Percentiles rank a stretch among this genome's conserved stretches.
Evolutionary conservation across 192 early-diverging fungal species (phyloP).

Genomic region (Coemansia furcata): DNA sequence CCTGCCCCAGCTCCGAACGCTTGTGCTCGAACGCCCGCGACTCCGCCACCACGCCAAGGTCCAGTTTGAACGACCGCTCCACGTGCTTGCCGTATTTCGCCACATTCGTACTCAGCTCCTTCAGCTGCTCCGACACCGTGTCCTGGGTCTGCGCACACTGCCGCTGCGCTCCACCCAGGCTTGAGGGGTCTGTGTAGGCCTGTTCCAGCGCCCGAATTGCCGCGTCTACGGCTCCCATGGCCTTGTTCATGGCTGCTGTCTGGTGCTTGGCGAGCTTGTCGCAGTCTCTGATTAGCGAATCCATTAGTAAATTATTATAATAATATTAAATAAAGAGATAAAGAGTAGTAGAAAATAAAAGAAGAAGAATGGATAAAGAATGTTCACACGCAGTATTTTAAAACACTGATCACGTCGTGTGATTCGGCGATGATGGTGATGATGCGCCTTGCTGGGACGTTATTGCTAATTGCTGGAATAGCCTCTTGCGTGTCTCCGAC

Average conservation of each 20-base stretch:
- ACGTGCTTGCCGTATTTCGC: conserved; percentile 71
- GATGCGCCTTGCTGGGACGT: background rate
- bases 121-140: conserved; percentile 54
- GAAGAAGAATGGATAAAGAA: background rate
- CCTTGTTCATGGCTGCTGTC: conserved; percentile 47
- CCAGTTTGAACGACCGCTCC: conserved; percentile 74
- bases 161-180: background rate
- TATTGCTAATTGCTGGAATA: conserved; percentile 1
- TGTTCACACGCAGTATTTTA: no score
- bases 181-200: background rate
- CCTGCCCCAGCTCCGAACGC: conserved; percentile 58
- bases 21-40: conserved; percentile 78
- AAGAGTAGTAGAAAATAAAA: background rate
- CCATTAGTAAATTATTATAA: conserved; percentile 47
- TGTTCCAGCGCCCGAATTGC: conserved; percentile 48
- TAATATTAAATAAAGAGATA: conserved; percentile 1
- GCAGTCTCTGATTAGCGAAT: conserved; percentile 62
- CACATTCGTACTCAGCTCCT: conserved; percentile 63
- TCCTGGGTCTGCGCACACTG: conserved; percentile 6
- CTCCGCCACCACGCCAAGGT: conserved; percentile 58
- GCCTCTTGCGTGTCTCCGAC: background rate
- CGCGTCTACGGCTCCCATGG: conserved; percentile 44
- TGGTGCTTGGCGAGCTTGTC: conserved; percentile 69
- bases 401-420: background rate
- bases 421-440: background rate